Conservation (phyloP, 2,329 filamentous ascomycete genomes). For the Diaporthe capsici region DNA sequence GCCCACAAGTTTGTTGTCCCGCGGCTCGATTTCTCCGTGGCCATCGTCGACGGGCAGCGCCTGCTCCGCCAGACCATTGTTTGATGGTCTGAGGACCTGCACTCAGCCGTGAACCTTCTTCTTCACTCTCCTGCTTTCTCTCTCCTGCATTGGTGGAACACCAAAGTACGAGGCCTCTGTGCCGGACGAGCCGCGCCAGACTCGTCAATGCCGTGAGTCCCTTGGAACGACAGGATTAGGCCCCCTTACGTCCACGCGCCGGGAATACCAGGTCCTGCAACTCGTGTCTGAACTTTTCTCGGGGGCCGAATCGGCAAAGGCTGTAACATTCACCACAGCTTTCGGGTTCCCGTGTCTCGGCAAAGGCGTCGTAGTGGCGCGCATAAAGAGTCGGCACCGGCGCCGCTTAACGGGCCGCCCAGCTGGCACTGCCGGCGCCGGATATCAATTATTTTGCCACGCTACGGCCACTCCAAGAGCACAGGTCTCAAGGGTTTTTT, state of each 20-base stretch:
- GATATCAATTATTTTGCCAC: background rate
- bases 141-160: constrained; percentile 9
- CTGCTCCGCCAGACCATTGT: background rate
- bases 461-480: background rate
- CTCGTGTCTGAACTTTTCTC: background rate
- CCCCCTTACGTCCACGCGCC: background rate
- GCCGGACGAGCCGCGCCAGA: background rate
- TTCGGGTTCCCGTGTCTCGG: background rate
- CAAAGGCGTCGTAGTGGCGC: constrained; percentile 10
- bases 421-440: background rate
- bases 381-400: background rate
- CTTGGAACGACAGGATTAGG: background rate
- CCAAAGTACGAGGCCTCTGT: background rate
- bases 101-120: constrained; percentile 2
- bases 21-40: constrained; percentile 32
- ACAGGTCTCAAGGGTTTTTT: too few species aligned
- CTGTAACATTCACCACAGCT: background rate
- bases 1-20: constrained; percentile 18
- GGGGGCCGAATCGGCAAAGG: background rate
- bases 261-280: background rate
- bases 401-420: constrained; percentile 7
- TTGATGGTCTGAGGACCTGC: constrained; percentile 2
- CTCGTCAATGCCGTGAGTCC: too few species aligned
- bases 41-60: background rate
- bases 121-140: background rate